Base-by-base conservation (phyloP, 495 filamentous ascomycete species). In the Penicillium cosmopolitanum region DNA sequence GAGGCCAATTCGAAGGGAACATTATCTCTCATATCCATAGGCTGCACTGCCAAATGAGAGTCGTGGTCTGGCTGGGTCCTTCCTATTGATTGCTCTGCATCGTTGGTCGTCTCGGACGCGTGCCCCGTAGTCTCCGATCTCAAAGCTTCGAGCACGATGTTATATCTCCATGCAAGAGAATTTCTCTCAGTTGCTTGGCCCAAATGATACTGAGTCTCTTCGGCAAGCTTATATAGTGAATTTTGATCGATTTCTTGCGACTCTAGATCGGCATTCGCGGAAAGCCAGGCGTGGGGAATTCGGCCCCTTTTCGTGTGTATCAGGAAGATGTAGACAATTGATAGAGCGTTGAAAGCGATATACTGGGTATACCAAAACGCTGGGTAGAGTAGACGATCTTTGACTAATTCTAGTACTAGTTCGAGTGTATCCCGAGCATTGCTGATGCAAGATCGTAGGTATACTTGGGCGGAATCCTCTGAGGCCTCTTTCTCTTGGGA, bases 361-460 rank as follows among this genome's bases (percentile, higher is more conserved):
- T 71, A 71, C 43, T 71, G 68, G 1, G 68, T 68, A 40, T 68
- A 71, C 68, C 68, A 71, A 34, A 71, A 71, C 0, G 68, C 57
- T 4, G 55, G 59, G 25, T 66, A 71, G 4, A 71, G 55, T 8
- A 68, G 59, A 9, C 66, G 60, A 1, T 68, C 68, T n/a, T 63
- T 60, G 5, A 58, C 68, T 35, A 68, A 64, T 23, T 48, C 60
- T 18, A 68, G 52, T n/a, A 71, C 60, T 25, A 71, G 25, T 18
- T 68, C 60, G 16, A 71, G 58, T 5, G 68, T 57, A 16, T 68
- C 60, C 23, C 57, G 55, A 5, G 68, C 66, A 15, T 61, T 64
- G 2, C 50, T 61, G 8, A 71, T 35, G 48, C 68, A 71, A 2
- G 61, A 23, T 16, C 55, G 44, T 1, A 71, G 62, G 52, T 63